Conservation (phyloP, 202 grass and related monocot genomes). For the Carex arenaria region DNA sequence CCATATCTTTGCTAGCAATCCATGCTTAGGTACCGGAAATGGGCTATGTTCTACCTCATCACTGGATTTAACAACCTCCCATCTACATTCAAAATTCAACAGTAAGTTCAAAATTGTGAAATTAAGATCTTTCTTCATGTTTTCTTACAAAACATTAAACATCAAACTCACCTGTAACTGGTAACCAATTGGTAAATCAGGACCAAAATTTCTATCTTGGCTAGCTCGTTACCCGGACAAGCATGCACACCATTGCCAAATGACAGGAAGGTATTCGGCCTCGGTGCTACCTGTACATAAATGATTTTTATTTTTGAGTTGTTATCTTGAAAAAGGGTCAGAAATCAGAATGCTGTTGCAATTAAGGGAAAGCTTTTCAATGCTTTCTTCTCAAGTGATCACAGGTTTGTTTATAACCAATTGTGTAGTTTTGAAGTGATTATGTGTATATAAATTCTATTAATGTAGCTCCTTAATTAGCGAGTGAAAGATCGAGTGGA, state of each 20-base stretch:
- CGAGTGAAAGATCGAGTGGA: no score
- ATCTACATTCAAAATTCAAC: conserved; percentile 23
- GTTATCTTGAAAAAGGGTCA: neutral
- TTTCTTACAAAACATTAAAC: no score
- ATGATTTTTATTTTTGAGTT: neutral
- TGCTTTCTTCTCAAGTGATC: neutral
- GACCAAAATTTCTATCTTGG: conserved; percentile 82
- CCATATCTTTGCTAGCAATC: conserved; percentile 45
- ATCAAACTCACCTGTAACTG: conserved; percentile 53
- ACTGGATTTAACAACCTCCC: conserved; percentile 36
- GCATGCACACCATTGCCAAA: conserved; percentile 86
- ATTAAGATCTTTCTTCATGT: neutral
- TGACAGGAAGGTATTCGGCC: conserved; percentile 67
- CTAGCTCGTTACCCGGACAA: conserved; percentile 94
- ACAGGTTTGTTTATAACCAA: neutral
- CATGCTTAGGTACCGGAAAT: conserved; percentile 64
- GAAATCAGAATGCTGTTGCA: neutral
- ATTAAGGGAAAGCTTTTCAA: neutral
- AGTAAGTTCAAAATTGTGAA: neutral
- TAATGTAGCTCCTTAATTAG: neutral
- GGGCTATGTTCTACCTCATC: conserved; percentile 56
- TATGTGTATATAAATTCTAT: neutral
- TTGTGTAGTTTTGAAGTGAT: neutral
- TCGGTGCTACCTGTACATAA: conserved; percentile 53
- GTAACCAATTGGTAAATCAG: conserved; percentile 82